These are phyloP conservation scores for Aspergillus vadensis DNA, from an alignment of 2,329 filamentous ascomycete genomes.

Conservation along the genomic window DNA sequence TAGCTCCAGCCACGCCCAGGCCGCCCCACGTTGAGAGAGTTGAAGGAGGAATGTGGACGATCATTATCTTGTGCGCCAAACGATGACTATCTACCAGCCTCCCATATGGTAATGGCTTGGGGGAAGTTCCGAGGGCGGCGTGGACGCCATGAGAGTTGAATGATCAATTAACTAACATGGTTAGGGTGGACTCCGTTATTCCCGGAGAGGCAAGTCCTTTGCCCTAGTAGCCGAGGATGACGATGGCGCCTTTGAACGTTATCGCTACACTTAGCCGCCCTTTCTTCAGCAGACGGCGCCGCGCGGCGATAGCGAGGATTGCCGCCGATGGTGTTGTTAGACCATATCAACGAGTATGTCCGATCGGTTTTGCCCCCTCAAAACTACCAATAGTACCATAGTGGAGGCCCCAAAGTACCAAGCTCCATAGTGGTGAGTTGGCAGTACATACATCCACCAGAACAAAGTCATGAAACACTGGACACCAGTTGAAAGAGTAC, in stretches of 20 bases:
- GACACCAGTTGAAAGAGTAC: conserved; percentile 5
- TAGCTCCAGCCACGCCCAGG: conserved; percentile 2
- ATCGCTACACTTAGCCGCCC: conserved; percentile 1
- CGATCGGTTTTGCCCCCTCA: not conserved
- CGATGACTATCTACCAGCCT: not conserved
- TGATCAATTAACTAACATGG: not conserved
- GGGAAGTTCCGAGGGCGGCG: not conserved
- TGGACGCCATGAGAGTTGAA: not conserved
- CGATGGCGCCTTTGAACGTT: conserved; percentile 7
- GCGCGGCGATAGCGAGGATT: too few relatives aligned
- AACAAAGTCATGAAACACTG: conserved; percentile 15
- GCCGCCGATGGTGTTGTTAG: too few relatives aligned
- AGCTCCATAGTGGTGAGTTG: conserved; percentile 14
- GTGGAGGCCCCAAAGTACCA: conserved; percentile 13
- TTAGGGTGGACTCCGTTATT: conserved; percentile 2
- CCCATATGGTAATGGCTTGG: not conserved
- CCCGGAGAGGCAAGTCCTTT: not conserved
- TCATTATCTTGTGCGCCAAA: not conserved
- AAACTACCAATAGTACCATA: conserved; percentile 6
- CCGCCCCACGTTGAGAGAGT: conserved; percentile 4
- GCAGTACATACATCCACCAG: conserved; percentile 12
- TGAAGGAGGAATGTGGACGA: not conserved
- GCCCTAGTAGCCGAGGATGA: conserved; percentile 1
- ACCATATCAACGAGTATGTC: conserved; percentile 1
- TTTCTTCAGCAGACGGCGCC: not conserved